Evolutionary conservation across 768 basidiomycete genomes (phyloP).

Genomic region (Lanmaoa rubissima): DNA sequence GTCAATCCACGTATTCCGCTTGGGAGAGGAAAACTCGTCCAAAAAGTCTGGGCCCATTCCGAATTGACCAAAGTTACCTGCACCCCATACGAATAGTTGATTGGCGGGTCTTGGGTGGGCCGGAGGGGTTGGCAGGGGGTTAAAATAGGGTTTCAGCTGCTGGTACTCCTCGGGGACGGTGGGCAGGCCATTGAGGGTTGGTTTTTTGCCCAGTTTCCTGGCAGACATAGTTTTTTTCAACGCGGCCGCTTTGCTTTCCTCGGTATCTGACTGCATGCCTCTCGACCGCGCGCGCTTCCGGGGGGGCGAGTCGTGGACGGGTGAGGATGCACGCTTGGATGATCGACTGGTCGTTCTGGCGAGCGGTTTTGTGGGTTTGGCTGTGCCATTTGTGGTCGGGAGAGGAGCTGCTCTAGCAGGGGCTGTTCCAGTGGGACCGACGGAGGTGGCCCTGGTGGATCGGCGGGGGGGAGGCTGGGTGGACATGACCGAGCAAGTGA

Average conservation of each 20-base stretch:
- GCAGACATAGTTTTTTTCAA: slow-evolving; percentile 25
- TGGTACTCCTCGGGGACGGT: slow-evolving; percentile 34
- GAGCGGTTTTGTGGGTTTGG: slow-evolving; percentile 35
- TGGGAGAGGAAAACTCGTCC: slow-evolving; percentile 74
- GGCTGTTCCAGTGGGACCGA: slow-evolving; percentile 35
- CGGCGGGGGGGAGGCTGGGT: slow-evolving; percentile 43
- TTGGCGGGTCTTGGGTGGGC: slow-evolving; percentile 60
- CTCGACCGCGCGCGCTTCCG: slow-evolving; percentile 47
- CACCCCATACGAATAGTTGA: slow-evolving; percentile 84
- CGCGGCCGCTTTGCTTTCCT: slow-evolving; percentile 35
- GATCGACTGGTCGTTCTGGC: slow-evolving; percentile 23
- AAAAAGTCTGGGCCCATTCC: slow-evolving; percentile 80
- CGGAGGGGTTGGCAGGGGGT: slow-evolving; percentile 60
- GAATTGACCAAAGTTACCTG: slow-evolving; percentile 94
- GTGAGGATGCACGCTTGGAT: slow-evolving; percentile 53
- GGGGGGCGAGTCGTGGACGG: slow-evolving; percentile 41
- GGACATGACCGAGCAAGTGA: slow-evolving; percentile 24
- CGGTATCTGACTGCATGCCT: slow-evolving; percentile 40
- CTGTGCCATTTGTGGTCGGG: slow-evolving; percentile 26
- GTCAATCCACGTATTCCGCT: slow-evolving; percentile 74
- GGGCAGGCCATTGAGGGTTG: slow-evolving; percentile 31
- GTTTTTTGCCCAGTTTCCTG: slow-evolving; percentile 31
- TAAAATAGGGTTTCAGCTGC: slow-evolving; percentile 58
- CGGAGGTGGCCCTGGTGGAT: slow-evolving; percentile 50
- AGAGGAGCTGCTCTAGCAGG: slow-evolving; percentile 31